Evolutionary conservation across 306 rosid genomes (phyloP).

Genomic region (Ceratonia siliqua): DNA sequence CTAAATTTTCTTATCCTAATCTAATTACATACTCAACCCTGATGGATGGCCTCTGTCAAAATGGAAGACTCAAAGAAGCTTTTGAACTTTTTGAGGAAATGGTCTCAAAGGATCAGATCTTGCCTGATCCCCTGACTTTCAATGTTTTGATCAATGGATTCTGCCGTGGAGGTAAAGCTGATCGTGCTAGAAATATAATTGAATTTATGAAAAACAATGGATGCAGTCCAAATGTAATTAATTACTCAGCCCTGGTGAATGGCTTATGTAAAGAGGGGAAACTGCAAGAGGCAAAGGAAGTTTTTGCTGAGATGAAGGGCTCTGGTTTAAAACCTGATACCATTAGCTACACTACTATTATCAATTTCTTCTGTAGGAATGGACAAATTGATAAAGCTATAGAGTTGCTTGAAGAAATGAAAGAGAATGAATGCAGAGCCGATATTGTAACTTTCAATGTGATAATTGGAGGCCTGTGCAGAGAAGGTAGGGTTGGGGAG

Average conservation of each 20-base stretch:
- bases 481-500: constrained; percentile 65
- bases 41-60: constrained; percentile 71
- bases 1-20: constrained; percentile 65
- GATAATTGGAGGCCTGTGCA: constrained; percentile 74
- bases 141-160: constrained; percentile 77
- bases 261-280: constrained; percentile 65
- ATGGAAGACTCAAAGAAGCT: constrained; percentile 76
- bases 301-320: constrained; percentile 62
- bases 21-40: constrained; percentile 81
- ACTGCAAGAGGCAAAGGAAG: constrained; percentile 57
- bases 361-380: constrained; percentile 62
- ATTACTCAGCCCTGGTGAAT: constrained; percentile 71
- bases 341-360: constrained; percentile 66
- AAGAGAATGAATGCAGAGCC: constrained; percentile 53
- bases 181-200: constrained; percentile 64
- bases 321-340: constrained; percentile 67
- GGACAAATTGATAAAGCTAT: constrained; percentile 61
- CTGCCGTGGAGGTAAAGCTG: constrained; percentile 61
- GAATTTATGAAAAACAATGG: constrained; percentile 82
- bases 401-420: constrained; percentile 74
- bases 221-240: constrained; percentile 68
- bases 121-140: constrained; percentile 79
- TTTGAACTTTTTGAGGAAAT: constrained; percentile 80
- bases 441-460: constrained; percentile 75
- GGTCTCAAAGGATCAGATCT: constrained; percentile 59